phyloP scores from a whole-genome alignment of 768 basidiomycete genomes.

The Boletus tylopilopsis region DNA sequence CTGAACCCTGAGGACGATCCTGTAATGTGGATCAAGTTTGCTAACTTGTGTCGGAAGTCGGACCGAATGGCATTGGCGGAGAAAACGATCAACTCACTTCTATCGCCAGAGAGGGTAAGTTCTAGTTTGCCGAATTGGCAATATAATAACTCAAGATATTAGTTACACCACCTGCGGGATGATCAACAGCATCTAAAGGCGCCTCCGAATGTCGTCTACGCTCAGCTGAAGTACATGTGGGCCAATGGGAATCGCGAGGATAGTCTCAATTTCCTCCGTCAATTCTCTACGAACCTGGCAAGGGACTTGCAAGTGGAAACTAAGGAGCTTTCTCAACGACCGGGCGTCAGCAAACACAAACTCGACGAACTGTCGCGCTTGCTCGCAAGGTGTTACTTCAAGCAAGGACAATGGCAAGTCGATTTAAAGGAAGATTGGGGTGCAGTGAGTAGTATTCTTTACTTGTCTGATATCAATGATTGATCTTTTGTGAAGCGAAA shows the following conservation, averaged over 20 bases:
- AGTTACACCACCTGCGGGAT: conserved; percentile 48
- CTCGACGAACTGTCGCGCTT: conserved; percentile 72
- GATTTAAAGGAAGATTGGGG: conserved; percentile 78
- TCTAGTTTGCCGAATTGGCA: background rate
- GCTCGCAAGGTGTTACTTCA: conserved; percentile 95
- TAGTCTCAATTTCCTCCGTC: conserved; percentile 76
- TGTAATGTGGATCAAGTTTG: conserved; percentile 98
- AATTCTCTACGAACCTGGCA: conserved; percentile 74
- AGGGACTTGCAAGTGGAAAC: conserved; percentile 67
- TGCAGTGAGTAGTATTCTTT: conserved; percentile 51
- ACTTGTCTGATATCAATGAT: background rate
- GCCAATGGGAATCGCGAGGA: conserved; percentile 75
- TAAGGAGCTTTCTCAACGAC: conserved; percentile 47
- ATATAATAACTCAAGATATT: conserved; percentile 1
- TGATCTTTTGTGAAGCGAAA: conserved; percentile 52
- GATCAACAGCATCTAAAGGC: conserved; percentile 62
- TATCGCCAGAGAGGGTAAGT: conserved; percentile 67
- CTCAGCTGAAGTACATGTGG: conserved; percentile 96
- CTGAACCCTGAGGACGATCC: conserved; percentile 92
- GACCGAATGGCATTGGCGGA: conserved; percentile 94
- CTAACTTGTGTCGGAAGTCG: conserved; percentile 93
- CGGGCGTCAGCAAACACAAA: conserved; percentile 54
- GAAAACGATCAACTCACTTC: conserved; percentile 91
- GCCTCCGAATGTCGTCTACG: conserved; percentile 94
- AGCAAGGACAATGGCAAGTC: conserved; percentile 92